These are phyloP conservation scores for Heliosperma pusillum DNA, from an alignment of 148 eudicot genomes.

Conservation along the genomic window DNA sequence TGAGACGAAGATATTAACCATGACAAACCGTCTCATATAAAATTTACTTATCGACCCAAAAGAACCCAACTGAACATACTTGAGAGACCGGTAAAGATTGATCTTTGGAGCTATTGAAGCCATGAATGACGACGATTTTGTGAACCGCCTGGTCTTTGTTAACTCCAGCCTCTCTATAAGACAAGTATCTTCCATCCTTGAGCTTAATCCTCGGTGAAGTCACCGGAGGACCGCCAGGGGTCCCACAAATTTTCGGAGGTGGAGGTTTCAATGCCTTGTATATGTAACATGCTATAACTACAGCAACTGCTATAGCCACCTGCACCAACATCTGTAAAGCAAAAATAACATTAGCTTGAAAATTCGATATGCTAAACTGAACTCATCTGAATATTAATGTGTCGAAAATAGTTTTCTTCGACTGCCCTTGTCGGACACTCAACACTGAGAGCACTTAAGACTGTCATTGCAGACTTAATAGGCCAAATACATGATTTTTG, in stretches of 20 bases:
- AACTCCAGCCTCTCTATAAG: constrained; percentile 59
- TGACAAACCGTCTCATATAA: no score
- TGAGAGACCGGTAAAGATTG: not conserved
- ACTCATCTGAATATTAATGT: no score
- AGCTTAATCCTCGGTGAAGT: constrained; percentile 60
- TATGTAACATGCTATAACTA: not conserved
- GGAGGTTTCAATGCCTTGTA: constrained; percentile 32
- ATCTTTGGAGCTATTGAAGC: not conserved
- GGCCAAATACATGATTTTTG: no score
- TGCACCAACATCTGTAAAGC: not conserved
- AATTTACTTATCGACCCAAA: no score
- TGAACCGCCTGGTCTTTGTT: constrained; percentile 50
- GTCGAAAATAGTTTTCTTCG: no score
- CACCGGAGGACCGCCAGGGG: constrained; percentile 60
- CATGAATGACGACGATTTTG: constrained; percentile 40
- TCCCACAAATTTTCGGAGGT: constrained; percentile 51
- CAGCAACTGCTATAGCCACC: not conserved
- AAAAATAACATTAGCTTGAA: no score
- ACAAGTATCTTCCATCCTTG: constrained; percentile 62
- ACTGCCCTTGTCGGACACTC: no score
- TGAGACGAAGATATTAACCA: no score
- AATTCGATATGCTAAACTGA: no score
- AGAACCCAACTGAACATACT: not conserved
- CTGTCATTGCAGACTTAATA: no score
- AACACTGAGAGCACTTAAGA: no score